phyloP scores from a whole-genome alignment of 495 filamentous ascomycete genomes.

The Xylaria curta region DNA sequence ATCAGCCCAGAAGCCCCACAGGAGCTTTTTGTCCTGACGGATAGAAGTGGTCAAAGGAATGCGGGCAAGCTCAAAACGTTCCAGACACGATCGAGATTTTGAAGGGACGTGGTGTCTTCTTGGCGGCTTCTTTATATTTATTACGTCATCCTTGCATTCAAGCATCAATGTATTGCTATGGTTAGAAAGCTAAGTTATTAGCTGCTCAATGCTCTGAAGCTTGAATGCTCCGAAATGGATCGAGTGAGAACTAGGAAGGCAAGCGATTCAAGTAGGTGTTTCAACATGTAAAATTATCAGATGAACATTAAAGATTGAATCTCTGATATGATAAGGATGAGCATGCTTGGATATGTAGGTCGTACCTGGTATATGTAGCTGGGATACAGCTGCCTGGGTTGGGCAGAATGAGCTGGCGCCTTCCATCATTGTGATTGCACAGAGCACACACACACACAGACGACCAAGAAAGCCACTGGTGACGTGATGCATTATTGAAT shows the following conservation, averaged over 20 bases:
- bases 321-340: no score
- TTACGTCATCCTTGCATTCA: conserved; percentile 11
- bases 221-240: background rate
- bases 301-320: no score
- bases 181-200: background rate
- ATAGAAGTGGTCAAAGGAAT: background rate
- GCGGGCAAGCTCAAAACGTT: background rate
- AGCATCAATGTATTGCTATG: background rate
- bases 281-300: no score
- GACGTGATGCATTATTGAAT: conserved; percentile 27
- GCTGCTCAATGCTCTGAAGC: background rate
- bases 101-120: background rate
- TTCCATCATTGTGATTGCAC: conserved; percentile 14
- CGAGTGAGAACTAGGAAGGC: background rate
- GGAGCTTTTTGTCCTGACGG: conserved; percentile 22
- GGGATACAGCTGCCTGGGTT: background rate
- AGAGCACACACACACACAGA: background rate
- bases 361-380: background rate
- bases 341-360: no score
- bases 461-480: conserved; percentile 2
- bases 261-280: background rate
- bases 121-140: background rate
- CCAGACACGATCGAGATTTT: conserved; percentile 17
- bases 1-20: background rate
- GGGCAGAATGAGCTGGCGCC: background rate